These are phyloP conservation scores for Agapanthus africanus DNA, from an alignment of 106 monocot species.

Conservation along the genomic window DNA sequence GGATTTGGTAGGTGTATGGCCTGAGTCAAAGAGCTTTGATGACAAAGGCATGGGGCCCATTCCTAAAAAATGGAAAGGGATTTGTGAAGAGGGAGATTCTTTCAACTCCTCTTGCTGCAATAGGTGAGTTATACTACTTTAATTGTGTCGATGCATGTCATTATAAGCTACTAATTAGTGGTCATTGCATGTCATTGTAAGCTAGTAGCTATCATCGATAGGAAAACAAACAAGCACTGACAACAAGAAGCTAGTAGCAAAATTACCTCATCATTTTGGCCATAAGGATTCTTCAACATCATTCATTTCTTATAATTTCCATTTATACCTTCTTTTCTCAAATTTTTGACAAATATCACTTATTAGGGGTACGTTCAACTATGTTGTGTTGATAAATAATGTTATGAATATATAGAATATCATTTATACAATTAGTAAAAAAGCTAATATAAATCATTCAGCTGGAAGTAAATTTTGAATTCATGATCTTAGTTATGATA, in stretches of 20 bases:
- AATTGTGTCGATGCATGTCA: no score
- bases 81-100: slow-evolving; percentile 69
- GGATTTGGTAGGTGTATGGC: slow-evolving; percentile 69
- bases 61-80: slow-evolving; percentile 62
- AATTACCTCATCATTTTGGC: not conserved
- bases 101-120: slow-evolving; percentile 81
- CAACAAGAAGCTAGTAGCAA: not conserved
- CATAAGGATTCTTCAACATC: not conserved
- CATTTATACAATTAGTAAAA: no score
- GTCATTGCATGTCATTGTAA: not conserved
- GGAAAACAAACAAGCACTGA: not conserved
- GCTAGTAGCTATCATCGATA: not conserved
- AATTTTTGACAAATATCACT: no score
- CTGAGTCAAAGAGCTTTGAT: slow-evolving; percentile 75
- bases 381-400: no score
- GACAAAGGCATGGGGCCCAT: slow-evolving; percentile 67
- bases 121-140: slow-evolving; percentile 30
- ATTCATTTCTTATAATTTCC: no score
- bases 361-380: no score
- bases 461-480: no score
- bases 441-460: no score
- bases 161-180: no score
- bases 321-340: no score
- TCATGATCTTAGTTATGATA: no score
- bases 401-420: no score